Percentiles rank a stretch among this genome's conserved stretches.
These are phyloP conservation scores for Chlamydomonas sp. DNA, from an alignment of 139 green algal genomes.

Conservation along the genomic window DNA sequence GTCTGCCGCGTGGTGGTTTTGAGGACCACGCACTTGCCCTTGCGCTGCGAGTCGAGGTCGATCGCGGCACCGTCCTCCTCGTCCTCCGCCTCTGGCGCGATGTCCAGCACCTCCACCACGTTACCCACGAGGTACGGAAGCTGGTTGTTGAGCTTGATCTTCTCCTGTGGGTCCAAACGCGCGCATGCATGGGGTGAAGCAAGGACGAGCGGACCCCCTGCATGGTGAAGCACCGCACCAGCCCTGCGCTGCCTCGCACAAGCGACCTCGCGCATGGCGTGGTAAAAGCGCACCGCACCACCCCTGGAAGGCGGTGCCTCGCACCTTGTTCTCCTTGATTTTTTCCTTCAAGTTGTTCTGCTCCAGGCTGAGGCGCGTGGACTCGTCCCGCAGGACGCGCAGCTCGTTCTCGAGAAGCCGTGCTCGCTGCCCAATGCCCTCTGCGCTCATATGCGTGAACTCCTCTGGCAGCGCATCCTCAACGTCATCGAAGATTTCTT, in stretches of 20 bases:
- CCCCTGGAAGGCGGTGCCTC: no score
- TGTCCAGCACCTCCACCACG: constrained; percentile 94
- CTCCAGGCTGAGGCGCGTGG: constrained; percentile 77
- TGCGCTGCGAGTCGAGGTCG: constrained; percentile 85
- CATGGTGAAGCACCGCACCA: no score
- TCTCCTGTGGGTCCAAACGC: no score
- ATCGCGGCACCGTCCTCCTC: constrained; percentile 74
- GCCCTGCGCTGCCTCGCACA: no score
- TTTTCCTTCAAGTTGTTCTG: constrained; percentile 61
- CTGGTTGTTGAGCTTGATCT: constrained; percentile 99
- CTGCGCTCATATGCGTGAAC: constrained; percentile 77
- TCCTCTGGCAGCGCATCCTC: constrained; percentile 73
- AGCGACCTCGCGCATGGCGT: no score
- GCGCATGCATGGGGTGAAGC: no score
- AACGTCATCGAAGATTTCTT: constrained; percentile 44
- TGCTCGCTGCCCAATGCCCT: constrained; percentile 73
- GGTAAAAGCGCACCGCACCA: no score
- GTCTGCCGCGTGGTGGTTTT: constrained; percentile 97
- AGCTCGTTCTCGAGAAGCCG: constrained; percentile 95
- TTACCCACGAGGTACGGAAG: constrained; percentile 97
- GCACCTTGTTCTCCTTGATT: constrained; percentile 91
- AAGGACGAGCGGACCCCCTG: no score
- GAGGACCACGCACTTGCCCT: constrained; percentile 93
- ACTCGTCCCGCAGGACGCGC: constrained; percentile 93
- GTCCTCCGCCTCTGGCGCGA: constrained; percentile 85